Percentiles rank a stretch among this genome's conserved stretches.
Conservation (phyloP, 176 grass and related monocot species). For the Paspalum vaginatum region DNA sequence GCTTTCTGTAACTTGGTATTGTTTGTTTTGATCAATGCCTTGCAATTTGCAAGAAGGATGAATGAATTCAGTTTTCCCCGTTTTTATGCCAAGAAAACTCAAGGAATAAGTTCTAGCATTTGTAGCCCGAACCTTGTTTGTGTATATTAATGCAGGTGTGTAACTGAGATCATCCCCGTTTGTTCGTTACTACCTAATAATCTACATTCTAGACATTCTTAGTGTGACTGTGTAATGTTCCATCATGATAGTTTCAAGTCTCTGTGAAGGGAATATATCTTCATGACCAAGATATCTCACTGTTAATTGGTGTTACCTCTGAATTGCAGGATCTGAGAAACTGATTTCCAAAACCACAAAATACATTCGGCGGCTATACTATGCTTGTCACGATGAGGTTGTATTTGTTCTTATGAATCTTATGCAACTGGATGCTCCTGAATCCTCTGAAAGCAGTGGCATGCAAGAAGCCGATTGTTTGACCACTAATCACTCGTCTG, state of each 20-base stretch:
- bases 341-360: conserved; percentile 53
- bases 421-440: conserved; percentile 53
- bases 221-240: conserved; percentile 16
- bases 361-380: conserved; percentile 60
- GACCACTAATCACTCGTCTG: conserved; percentile 33
- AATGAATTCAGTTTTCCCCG: not conserved
- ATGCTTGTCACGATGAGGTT: conserved; percentile 65
- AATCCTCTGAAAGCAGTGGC: conserved; percentile 42
- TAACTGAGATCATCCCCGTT: conserved; percentile 10
- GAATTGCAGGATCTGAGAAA: conserved; percentile 67
- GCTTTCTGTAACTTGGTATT: not conserved
- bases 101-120: not conserved
- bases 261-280: conserved; percentile 6
- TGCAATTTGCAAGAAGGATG: not conserved
- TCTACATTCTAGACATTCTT: conserved; percentile 30
- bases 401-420: conserved; percentile 71
- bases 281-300: not conserved
- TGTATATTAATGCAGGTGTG: not conserved
- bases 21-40: not conserved
- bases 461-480: conserved; percentile 49
- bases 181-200: conserved; percentile 17
- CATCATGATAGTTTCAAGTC: not conserved
- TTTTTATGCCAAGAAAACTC: not conserved
- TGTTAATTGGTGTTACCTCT: conserved; percentile 30
- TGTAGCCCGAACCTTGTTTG: not conserved